A percentile compares a stretch with the other conserved stretches of the same genome.
These are phyloP conservation scores for Xerophyta viscosa DNA, from an alignment of 106 monocot species.

Conservation along the genomic window DNA sequence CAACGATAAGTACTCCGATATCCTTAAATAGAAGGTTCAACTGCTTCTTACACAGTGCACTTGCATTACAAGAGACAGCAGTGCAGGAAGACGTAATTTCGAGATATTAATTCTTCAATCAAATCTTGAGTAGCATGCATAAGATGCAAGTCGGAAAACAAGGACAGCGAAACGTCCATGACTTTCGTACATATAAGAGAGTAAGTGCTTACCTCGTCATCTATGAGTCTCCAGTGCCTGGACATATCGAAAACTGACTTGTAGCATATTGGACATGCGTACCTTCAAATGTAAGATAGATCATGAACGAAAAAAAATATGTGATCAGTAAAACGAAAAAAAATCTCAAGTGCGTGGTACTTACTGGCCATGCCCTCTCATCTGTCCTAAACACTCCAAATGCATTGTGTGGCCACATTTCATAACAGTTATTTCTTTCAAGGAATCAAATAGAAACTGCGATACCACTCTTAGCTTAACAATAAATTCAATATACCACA, in stretches of 20 bases:
- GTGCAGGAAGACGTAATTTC: too few species aligned
- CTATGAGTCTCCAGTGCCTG: constrained; percentile 24
- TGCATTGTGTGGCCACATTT: constrained; percentile 79
- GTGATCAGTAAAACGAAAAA: neutral
- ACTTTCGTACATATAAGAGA: too few species aligned
- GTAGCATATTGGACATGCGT: constrained; percentile 52
- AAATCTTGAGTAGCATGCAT: neutral
- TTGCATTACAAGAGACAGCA: too few species aligned
- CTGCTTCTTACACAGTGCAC: too few species aligned
- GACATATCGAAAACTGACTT: constrained; percentile 42
- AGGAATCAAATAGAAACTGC: constrained; percentile 90
- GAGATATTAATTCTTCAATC: neutral
- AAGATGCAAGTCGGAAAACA: too few species aligned
- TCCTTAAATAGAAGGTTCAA: too few species aligned
- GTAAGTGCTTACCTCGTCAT: constrained; percentile 37
- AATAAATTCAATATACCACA: neutral
- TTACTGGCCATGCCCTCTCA: constrained; percentile 58
- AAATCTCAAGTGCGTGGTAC: neutral
- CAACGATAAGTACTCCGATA: too few species aligned
- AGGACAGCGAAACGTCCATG: too few species aligned
- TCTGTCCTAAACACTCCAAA: constrained; percentile 40
- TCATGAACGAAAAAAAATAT: neutral
- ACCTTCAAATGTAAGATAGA: constrained; percentile 22
- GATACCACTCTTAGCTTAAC: constrained; percentile 10
- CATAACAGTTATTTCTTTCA: constrained; percentile 55